Base-by-base conservation (phyloP, 2,329 filamentous ascomycete genomes). In the Sodiomyces alkalinus region DNA sequence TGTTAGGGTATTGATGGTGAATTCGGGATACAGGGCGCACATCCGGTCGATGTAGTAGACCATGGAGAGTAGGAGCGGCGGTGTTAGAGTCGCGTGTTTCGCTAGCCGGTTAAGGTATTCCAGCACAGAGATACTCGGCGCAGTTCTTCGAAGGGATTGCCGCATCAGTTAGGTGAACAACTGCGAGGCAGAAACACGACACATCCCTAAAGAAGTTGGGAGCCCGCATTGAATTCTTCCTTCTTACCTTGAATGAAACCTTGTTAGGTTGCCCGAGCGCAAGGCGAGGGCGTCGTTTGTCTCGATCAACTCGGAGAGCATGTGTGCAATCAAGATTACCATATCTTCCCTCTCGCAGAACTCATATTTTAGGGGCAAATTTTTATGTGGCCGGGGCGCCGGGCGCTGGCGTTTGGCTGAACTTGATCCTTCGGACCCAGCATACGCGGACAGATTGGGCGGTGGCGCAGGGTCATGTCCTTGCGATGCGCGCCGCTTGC, bases 11-110 rank as follows among this genome's bases (percentile, higher is more conserved):
- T 86, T 93, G 41, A 98, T 92, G 17, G 86, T 94, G 51, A 98
- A 98, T 26, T 87, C 80, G 3, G 82, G 80, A 49, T 94, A 98
- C 33, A 92, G 63, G 8, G 81, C 77, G 53, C 87, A 98, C 14
- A 98, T 67, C 18, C 85, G 77, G 55, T 98, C 90, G 44, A 98
- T 96, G 46, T 96, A 98, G 49, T 92, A 98, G 32, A 98, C 90
- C 83, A 98, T 96, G 41, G 86, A 90, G 19, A 98, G 70, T n/a
- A 98, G 65, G 28, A 98, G 78, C 1, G 90, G 87, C 9, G 90
- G 86, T 6, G 83, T 85, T 3, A 98, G 65, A 0, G 87, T 94
- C 16, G 90, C 90, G 49, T 98, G 90, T 33, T 85, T 83, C 15
- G 92, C 90, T 33, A 98, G 64, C 37, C 90, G 77, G 44, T 90